Evolutionary conservation across 495 filamentous ascomycete species (phyloP).

Genomic region (Glarea lozoyensis): DNA sequence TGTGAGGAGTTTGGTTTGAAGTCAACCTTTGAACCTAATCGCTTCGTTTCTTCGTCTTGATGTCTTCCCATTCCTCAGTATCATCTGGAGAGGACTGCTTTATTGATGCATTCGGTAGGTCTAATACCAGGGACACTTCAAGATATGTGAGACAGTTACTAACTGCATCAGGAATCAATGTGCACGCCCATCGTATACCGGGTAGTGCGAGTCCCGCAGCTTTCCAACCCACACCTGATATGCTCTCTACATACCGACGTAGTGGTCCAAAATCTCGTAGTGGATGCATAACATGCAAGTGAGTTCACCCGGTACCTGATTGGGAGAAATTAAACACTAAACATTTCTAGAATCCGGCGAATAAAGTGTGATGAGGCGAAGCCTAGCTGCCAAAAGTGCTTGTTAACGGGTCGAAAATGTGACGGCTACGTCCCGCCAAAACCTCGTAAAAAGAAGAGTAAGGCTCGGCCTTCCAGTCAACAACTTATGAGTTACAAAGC

Average conservation of each 20-base stretch:
- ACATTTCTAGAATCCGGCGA: slow-evolving; percentile 27
- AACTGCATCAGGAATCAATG: no score
- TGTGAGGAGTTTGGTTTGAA: no score
- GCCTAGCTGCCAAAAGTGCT: slow-evolving; percentile 42
- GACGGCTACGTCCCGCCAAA: background rate
- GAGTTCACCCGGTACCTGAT: background rate
- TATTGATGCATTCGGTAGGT: no score
- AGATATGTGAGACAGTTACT: no score
- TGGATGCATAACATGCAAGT: background rate
- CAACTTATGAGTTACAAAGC: background rate
- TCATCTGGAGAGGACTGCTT: no score
- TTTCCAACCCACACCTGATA: background rate
- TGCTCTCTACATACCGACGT: background rate
- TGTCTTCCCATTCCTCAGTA: no score
- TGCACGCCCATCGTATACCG: background rate
- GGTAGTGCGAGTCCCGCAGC: background rate
- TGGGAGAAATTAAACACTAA: background rate
- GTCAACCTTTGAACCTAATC: no score
- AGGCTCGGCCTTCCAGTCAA: background rate
- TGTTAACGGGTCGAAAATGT: slow-evolving; percentile 45
- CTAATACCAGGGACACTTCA: no score
- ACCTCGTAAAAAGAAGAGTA: background rate
- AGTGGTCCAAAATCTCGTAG: background rate
- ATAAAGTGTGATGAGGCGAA: slow-evolving; percentile 51
- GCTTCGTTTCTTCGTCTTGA: no score